Evolutionary conservation across 768 basidiomycete species (phyloP).

Genomic region (Lactarius pseudohatsudake): DNA sequence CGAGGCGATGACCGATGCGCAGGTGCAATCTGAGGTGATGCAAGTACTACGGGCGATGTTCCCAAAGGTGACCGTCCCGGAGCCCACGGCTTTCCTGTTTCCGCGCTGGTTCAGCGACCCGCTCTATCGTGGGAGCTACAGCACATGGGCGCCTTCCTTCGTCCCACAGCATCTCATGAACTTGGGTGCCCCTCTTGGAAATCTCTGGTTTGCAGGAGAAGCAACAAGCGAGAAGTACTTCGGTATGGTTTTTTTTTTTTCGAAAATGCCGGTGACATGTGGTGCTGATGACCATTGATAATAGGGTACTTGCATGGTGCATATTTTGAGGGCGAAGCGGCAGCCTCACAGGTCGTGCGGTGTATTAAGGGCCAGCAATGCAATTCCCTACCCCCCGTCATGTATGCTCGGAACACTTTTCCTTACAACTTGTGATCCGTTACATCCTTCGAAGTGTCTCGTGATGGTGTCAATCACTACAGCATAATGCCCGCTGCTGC

Average conservation of each 20-base stretch:
- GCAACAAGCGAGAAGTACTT: constrained; percentile 55
- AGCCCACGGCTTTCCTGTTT: constrained; percentile 48
- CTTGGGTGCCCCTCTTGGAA: constrained; percentile 50
- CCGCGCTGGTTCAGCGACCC: constrained; percentile 52
- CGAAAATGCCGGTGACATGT: background rate
- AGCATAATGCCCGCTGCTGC: no score
- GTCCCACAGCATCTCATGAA: constrained; percentile 51
- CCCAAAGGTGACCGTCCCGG: constrained; percentile 50
- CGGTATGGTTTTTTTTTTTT: constrained; percentile 36
- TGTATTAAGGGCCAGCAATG: constrained; percentile 31
- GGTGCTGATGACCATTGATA: background rate
- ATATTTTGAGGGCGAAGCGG: constrained; percentile 35
- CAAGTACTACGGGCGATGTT: constrained; percentile 55
- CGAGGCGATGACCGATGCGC: constrained; percentile 47
- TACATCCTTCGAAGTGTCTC: no score
- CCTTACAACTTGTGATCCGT: no score
- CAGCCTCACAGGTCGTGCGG: constrained; percentile 28
- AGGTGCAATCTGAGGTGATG: constrained; percentile 54
- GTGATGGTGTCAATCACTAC: no score
- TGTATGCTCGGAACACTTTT: constrained; percentile 20
- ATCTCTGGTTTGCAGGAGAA: constrained; percentile 63
- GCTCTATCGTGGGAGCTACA: constrained; percentile 56
- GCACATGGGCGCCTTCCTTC: constrained; percentile 64
- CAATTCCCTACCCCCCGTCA: constrained; percentile 14
- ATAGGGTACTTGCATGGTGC: constrained; percentile 36